Evolutionary conservation across 2,329 filamentous ascomycete species (phyloP).

Genomic region (Fusarium heterosporum): DNA sequence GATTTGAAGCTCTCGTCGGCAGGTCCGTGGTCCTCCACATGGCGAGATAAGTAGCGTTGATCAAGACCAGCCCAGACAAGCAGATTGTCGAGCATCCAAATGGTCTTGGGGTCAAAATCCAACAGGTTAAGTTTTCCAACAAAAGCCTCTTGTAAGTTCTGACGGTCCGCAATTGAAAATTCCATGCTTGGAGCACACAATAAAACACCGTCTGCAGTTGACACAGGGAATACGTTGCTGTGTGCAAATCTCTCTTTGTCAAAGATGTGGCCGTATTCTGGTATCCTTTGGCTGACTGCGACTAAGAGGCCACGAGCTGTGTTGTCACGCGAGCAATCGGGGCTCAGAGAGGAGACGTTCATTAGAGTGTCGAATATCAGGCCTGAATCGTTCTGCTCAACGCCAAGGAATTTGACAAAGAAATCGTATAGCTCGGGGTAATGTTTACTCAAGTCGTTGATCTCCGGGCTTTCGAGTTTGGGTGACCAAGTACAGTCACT

Average conservation of each 20-base stretch:
- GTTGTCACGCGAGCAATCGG: constrained; percentile 28
- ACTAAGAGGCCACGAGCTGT: constrained; percentile 33
- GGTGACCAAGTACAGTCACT: constrained; percentile 39
- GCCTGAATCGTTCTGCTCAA: constrained; percentile 35
- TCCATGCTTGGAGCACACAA: constrained; percentile 38
- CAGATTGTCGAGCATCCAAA: constrained; percentile 38
- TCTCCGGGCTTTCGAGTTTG: constrained; percentile 30
- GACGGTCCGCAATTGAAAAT: constrained; percentile 39
- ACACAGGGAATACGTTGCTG: constrained; percentile 36
- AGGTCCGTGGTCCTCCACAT: constrained; percentile 26
- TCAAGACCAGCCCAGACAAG: constrained; percentile 41
- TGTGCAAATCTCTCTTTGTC: constrained; percentile 30
- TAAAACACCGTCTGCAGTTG: constrained; percentile 20
- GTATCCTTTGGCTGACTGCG: constrained; percentile 31
- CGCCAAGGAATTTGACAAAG: constrained; percentile 37
- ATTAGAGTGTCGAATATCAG: constrained; percentile 37
- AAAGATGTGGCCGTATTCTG: constrained; percentile 34
- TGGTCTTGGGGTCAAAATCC: constrained; percentile 34
- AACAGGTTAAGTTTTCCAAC: constrained; percentile 32
- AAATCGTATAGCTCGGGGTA: constrained; percentile 40
- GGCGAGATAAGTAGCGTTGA: constrained; percentile 34
- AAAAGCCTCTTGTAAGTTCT: constrained; percentile 35
- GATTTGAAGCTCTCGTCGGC: constrained; percentile 30
- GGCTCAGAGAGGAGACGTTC: constrained; percentile 26
- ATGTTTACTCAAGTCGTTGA: constrained; percentile 38